Base-by-base conservation (phyloP, 345 rosid species). In the Xanthoceras sorbifolium region DNA sequence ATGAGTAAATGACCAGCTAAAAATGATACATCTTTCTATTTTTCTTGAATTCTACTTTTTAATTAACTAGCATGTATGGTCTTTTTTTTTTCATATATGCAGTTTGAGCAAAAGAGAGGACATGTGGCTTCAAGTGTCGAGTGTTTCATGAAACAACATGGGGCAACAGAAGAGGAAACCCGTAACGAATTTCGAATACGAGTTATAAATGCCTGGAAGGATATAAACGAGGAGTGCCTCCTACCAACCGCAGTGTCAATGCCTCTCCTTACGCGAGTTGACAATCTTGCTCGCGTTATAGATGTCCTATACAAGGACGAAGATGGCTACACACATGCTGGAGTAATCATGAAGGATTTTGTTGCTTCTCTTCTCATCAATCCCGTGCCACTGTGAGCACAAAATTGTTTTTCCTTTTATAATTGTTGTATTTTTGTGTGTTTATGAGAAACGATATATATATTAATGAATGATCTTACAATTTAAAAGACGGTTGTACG, bases 141-240 rank as follows among this genome's bases (percentile, higher is more conserved):
- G 11, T 86, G 86, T 46, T 82, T 76, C 82, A 70, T 77, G 83
- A 81, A 74, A 23, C 80, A 87, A 26, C 26, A 87, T 34, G 69
- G 63, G 0, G 77, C 44, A 8, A 29, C 64, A 2, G 78, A 68
- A 10, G 62, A 84, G 8, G 84, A 73, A 48, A 73, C 85, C 2
- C 26, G 68, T 1, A n/a, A 59, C 1, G 78, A 69, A 34, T 12
- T 88, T 0, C 18, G 8, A 1, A 73, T 46, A 12, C 72, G 10
- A 64, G 50, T 84, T 3, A 4, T 10, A 18, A 11, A 48, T 70
- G 86, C 84, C 0, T 84, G 86, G 88, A 84, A 78, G 59, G 88
- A 86, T 31, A 48, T 85, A 4, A 86, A 86, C 17, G 82, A 76
- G 25, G 88, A 67, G 18, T 65, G 32, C 18, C 38, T 86, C 3